Evolutionary conservation across 371 early-diverging fungal species (phyloP).

Genomic region (Gilbertella persicaria): DNA sequence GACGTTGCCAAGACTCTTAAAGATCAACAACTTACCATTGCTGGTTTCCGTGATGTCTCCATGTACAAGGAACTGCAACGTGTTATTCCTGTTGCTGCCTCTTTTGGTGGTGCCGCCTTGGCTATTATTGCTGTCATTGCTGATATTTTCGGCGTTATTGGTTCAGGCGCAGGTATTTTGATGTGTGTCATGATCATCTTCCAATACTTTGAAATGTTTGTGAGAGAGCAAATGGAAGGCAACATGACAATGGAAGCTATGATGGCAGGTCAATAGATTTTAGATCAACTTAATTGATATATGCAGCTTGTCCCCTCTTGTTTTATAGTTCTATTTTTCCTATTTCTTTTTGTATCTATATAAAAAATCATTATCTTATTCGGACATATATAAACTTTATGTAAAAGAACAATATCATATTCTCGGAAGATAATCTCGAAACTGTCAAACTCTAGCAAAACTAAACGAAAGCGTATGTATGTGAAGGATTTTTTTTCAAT

Average conservation of each 20-base stretch:
- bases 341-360: too few relatives aligned
- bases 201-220: slow-evolving; percentile 99
- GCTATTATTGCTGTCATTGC: slow-evolving; percentile 95
- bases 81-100: slow-evolving; percentile 96
- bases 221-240: slow-evolving; percentile 89
- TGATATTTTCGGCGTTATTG: slow-evolving; percentile 94
- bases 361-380: too few relatives aligned
- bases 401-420: too few relatives aligned
- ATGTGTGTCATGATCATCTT: slow-evolving; percentile 99
- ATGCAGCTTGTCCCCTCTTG: neutral
- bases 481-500: too few relatives aligned
- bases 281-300: neutral
- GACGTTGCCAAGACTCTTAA: slow-evolving; percentile 98
- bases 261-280: slow-evolving; percentile 27
- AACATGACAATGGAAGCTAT: slow-evolving; percentile 60
- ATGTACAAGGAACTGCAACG: slow-evolving; percentile 99
- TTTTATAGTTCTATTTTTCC: too few relatives aligned
- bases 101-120: slow-evolving; percentile 96
- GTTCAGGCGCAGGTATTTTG: slow-evolving; percentile 99
- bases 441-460: too few relatives aligned
- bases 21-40: slow-evolving; percentile 97
- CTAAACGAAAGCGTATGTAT: too few relatives aligned
- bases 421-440: too few relatives aligned
- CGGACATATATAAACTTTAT: too few relatives aligned
- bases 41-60: slow-evolving; percentile 93